These are phyloP conservation scores for Allantophomopsis lycopodina DNA, from an alignment of 2,329 filamentous ascomycete genomes.

Conservation along the genomic window DNA sequence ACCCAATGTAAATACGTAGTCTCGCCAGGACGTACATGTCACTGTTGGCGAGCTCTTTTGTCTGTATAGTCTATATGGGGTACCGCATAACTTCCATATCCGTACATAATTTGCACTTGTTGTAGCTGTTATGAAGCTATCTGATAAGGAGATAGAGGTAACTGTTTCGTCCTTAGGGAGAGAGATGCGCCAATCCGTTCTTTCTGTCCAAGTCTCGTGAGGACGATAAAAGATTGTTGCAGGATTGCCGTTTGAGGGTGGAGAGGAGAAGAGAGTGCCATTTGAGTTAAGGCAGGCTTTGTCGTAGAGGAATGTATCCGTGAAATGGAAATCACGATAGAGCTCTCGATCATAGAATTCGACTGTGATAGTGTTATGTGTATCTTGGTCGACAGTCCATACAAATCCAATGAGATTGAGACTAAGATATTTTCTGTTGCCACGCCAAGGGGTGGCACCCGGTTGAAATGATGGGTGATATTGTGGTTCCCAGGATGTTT, in stretches of 20 bases:
- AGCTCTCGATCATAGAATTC: slow-evolving; percentile 95
- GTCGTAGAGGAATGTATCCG: slow-evolving; percentile 89
- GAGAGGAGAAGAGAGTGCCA: slow-evolving; percentile 75
- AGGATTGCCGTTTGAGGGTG: slow-evolving; percentile 47
- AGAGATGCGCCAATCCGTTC: slow-evolving; percentile 79
- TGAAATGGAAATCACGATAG: slow-evolving; percentile 93
- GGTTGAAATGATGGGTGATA: slow-evolving; percentile 83
- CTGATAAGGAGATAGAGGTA: slow-evolving; percentile 77
- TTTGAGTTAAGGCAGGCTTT: slow-evolving; percentile 85
- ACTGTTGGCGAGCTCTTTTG: slow-evolving; percentile 86
- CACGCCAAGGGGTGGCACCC: slow-evolving; percentile 89
- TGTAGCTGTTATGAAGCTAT: slow-evolving; percentile 80
- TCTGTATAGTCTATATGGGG: slow-evolving; percentile 77
- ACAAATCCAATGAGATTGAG: slow-evolving; percentile 89
- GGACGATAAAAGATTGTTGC: slow-evolving; percentile 91
- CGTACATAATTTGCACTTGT: slow-evolving; percentile 82
- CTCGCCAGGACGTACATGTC: slow-evolving; percentile 84
- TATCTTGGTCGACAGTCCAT: slow-evolving; percentile 94
- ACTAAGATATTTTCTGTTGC: slow-evolving; percentile 85
- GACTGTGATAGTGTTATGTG: slow-evolving; percentile 84
- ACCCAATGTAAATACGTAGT: slow-evolving; percentile 92
- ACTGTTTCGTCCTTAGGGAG: slow-evolving; percentile 82
- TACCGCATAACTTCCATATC: slow-evolving; percentile 84
- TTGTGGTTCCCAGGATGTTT: slow-evolving; percentile 35
- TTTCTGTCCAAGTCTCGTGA: slow-evolving; percentile 89